These are phyloP conservation scores for Ustilago tritici DNA, from an alignment of 1,284 basidiomycete species.

Conservation along the genomic window DNA sequence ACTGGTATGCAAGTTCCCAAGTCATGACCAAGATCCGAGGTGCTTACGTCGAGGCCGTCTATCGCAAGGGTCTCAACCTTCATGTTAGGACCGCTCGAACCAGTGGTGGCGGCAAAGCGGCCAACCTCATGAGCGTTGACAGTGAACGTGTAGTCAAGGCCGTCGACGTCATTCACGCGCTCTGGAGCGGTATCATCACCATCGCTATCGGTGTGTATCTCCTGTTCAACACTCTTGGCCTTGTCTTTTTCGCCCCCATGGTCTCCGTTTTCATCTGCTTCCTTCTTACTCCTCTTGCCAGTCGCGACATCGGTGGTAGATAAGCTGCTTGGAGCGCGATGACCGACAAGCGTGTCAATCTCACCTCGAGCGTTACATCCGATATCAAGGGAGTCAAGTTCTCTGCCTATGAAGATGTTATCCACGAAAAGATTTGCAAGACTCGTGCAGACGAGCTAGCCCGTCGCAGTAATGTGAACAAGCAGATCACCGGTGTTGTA, in stretches of 20 bases:
- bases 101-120: constrained; percentile 55
- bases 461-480: constrained; percentile 15
- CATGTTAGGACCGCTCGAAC: constrained; percentile 55
- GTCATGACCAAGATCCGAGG: constrained; percentile 55
- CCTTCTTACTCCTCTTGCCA: constrained; percentile 42
- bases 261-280: constrained; percentile 46
- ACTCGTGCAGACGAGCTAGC: constrained; percentile 50
- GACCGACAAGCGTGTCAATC: constrained; percentile 59
- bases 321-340: constrained; percentile 54
- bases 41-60: constrained; percentile 58
- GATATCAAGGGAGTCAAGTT: constrained; percentile 65
- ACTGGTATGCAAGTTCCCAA: constrained; percentile 51
- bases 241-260: constrained; percentile 58
- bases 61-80: constrained; percentile 59
- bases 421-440: constrained; percentile 45
- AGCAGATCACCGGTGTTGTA: constrained; percentile 43
- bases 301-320: constrained; percentile 41
- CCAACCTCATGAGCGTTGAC: constrained; percentile 66
- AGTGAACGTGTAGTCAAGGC: constrained; percentile 58
- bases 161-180: constrained; percentile 44
- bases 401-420: constrained; percentile 58
- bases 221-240: constrained; percentile 53
- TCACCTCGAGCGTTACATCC: constrained; percentile 47
- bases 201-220: constrained; percentile 57
- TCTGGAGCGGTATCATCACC: constrained; percentile 57